Conservation (phyloP, 768 basidiomycete species). For the Suillus brevipes region DNA sequence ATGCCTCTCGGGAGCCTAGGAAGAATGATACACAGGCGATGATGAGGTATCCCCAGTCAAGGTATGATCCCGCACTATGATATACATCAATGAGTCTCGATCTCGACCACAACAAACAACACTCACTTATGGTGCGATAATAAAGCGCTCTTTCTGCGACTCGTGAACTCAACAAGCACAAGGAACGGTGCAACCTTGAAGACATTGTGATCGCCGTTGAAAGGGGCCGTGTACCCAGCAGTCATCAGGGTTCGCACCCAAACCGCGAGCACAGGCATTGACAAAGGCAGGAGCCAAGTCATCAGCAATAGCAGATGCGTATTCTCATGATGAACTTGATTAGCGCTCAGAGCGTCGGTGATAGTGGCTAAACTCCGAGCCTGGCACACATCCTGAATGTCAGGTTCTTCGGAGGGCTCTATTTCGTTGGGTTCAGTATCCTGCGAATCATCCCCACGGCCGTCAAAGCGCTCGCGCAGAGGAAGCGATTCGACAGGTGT, state of each 20-base stretch:
- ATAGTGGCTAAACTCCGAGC: neutral
- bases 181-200: conserved; percentile 65
- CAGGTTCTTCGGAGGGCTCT: conserved; percentile 9
- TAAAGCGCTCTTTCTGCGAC: conserved; percentile 42
- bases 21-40: conserved; percentile 58
- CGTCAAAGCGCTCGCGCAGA: conserved; percentile 2
- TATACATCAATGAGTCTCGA: conserved; percentile 23
- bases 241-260: conserved; percentile 88
- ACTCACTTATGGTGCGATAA: conserved; percentile 44
- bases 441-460: neutral
- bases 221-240: conserved; percentile 76
- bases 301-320: conserved; percentile 70
- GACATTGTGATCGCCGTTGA: conserved; percentile 79
- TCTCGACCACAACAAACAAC: neutral
- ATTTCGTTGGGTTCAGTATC: conserved; percentile 14
- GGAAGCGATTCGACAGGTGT: conserved; percentile 30
- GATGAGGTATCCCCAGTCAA: conserved; percentile 52
- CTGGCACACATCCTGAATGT: neutral
- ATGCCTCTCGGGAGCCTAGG: conserved; percentile 66
- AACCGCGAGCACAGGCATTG: conserved; percentile 76
- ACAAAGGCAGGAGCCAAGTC: conserved; percentile 78
- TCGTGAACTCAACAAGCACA: conserved; percentile 60
- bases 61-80: conserved; percentile 25
- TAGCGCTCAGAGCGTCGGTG: neutral
- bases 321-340: conserved; percentile 47